Percentiles rank a stretch among this genome's conserved stretches.
Conservation (phyloP, 495 filamentous ascomycete species). For the Evernia prunastri region DNA sequence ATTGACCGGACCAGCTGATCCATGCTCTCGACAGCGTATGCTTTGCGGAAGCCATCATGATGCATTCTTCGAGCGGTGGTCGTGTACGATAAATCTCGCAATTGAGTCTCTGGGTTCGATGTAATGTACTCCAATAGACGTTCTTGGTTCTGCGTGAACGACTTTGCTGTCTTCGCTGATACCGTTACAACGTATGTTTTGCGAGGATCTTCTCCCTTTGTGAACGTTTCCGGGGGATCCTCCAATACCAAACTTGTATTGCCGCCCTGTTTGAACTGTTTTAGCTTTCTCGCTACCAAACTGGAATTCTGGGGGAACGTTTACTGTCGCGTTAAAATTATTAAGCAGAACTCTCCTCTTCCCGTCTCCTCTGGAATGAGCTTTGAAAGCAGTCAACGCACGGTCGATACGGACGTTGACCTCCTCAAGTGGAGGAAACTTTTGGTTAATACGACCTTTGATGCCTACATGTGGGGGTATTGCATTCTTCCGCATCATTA, state of each 20-base stretch:
- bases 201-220: constrained; percentile 28
- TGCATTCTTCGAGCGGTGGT: constrained; percentile 36
- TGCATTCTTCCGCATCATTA: constrained; percentile 35
- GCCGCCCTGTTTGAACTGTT: constrained; percentile 24
- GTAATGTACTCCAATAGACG: constrained; percentile 32
- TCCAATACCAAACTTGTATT: constrained; percentile 37
- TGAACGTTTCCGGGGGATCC: constrained; percentile 29
- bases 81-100: constrained; percentile 39
- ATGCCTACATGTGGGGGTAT: constrained; percentile 35
- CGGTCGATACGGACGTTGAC: constrained; percentile 27
- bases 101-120: constrained; percentile 24
- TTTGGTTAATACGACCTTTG: constrained; percentile 26
- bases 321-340: constrained; percentile 32
- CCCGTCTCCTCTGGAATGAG: constrained; percentile 16
- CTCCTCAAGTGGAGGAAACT: constrained; percentile 25
- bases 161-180: constrained; percentile 34
- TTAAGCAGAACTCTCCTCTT: constrained; percentile 33
- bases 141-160: constrained; percentile 35
- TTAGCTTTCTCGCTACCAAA: not conserved
- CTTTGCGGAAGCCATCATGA: constrained; percentile 38
- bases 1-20: constrained; percentile 12
- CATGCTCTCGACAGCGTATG: constrained; percentile 18
- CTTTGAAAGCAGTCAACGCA: constrained; percentile 19
- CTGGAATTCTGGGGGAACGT: not conserved
- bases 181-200: constrained; percentile 28